Percentiles rank a stretch among this genome's conserved stretches.
These are phyloP conservation scores for Thecaphora thlaspeos DNA, from an alignment of 1,284 basidiomycete species.

Conservation along the genomic window DNA sequence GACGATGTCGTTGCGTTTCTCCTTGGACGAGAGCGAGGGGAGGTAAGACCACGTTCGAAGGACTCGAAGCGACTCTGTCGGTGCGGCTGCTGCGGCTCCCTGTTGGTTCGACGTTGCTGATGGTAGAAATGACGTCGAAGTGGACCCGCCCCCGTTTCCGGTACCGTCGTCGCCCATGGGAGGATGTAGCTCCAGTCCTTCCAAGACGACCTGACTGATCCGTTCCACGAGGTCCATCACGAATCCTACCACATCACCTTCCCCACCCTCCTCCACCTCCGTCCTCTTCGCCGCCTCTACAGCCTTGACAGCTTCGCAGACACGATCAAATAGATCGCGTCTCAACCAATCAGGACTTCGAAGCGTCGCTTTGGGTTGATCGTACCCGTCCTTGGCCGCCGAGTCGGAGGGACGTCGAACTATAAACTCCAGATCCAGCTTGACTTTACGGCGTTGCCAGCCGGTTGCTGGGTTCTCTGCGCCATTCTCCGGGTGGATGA, in stretches of 20 bases:
- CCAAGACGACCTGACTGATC: slow-evolving; percentile 12
- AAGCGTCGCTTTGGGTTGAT: too few relatives aligned
- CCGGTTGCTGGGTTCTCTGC: not conserved
- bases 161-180: not conserved
- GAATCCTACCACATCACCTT: slow-evolving; percentile 8
- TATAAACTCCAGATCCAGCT: slow-evolving; percentile 8
- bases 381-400: too few relatives aligned
- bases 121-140: too few relatives aligned
- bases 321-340: slow-evolving; percentile 7
- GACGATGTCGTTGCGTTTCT: slow-evolving; percentile 40
- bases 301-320: slow-evolving; percentile 7
- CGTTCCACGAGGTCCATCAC: slow-evolving; percentile 10
- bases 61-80: not conserved
- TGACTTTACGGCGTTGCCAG: slow-evolving; percentile 1
- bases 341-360: not conserved
- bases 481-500: slow-evolving; percentile 6
- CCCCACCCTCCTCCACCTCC: slow-evolving; percentile 1
- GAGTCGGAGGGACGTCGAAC: too few relatives aligned
- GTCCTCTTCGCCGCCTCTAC: not conserved
- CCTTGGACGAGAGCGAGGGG: slow-evolving; percentile 29
- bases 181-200: slow-evolving; percentile 1
- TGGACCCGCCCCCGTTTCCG: too few relatives aligned
- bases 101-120: too few relatives aligned
- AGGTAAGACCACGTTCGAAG: slow-evolving; percentile 43
- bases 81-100: too few relatives aligned